phyloP scores from a whole-genome alignment of 2,329 filamentous ascomycete genomes.

The Pezicula carpinea region DNA sequence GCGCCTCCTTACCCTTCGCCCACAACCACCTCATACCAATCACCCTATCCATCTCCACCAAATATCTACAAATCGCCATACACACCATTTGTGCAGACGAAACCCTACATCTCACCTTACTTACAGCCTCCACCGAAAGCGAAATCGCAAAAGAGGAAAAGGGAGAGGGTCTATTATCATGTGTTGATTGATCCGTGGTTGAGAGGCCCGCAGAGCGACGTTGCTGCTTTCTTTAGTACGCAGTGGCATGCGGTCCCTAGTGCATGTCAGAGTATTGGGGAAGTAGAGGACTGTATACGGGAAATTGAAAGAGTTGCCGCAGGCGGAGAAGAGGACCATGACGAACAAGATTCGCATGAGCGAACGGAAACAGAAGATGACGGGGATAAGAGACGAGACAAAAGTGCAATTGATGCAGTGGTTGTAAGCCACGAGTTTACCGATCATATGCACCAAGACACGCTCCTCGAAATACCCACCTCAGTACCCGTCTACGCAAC shows the following conservation, averaged over 20 bases:
- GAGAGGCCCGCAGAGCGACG: slow-evolving; percentile 55
- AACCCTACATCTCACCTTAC: background rate
- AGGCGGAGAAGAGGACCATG: background rate
- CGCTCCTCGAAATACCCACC: slow-evolving; percentile 48
- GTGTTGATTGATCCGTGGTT: slow-evolving; percentile 65
- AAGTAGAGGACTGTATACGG: slow-evolving; percentile 47
- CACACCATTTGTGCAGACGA: background rate
- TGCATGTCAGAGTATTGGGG: slow-evolving; percentile 47
- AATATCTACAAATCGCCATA: background rate
- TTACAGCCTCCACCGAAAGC: background rate
- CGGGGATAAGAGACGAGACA: background rate
- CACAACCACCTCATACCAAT: too few relatives aligned
- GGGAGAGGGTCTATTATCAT: slow-evolving; percentile 47
- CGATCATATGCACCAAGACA: slow-evolving; percentile 61
- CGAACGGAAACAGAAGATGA: background rate
- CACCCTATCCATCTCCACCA: background rate
- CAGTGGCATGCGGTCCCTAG: slow-evolving; percentile 57
- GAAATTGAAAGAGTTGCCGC: slow-evolving; percentile 38
- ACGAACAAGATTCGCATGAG: slow-evolving; percentile 2
- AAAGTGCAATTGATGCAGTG: slow-evolving; percentile 50
- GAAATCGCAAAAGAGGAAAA: background rate
- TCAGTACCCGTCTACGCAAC: slow-evolving; percentile 56
- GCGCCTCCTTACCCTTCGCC: too few relatives aligned
- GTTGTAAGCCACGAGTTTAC: slow-evolving; percentile 63
- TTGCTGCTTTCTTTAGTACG: slow-evolving; percentile 59